Conservation (phyloP, 495 filamentous ascomycete species). For the Penicillium cinerascens region DNA sequence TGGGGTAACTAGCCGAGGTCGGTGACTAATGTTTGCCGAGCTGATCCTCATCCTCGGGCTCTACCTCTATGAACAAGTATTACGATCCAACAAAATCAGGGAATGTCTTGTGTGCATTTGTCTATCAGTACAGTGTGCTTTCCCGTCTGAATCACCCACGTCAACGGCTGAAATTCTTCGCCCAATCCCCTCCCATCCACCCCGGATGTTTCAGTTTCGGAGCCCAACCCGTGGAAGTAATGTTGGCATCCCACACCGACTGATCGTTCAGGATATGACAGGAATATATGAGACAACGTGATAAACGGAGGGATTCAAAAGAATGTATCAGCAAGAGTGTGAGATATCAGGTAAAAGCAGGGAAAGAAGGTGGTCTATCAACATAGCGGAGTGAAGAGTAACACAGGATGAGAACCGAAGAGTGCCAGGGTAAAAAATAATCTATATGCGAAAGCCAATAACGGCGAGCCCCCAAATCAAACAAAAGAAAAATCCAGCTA, state of each 20-base stretch:
- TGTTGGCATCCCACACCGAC: not conserved
- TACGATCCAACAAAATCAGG: not conserved
- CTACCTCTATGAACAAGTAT: not conserved
- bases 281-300: not conserved
- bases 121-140: constrained; percentile 18
- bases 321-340: constrained; percentile 1
- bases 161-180: constrained; percentile 1
- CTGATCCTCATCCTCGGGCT: not conserved
- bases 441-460: constrained; percentile 17
- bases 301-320: not conserved
- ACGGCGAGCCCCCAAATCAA: constrained; percentile 2
- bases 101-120: not conserved
- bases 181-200: not conserved
- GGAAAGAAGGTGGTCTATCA: constrained; percentile 21
- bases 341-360: constrained; percentile 2
- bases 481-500: constrained; percentile 7
- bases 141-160: constrained; percentile 4
- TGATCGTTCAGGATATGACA: not conserved
- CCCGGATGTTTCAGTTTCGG: not conserved
- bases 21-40: not conserved
- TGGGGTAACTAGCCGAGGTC: not conserved
- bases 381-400: constrained; percentile 21
- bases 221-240: not conserved
- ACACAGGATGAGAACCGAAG: constrained; percentile 26
- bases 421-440: constrained; percentile 8